These are phyloP conservation scores for Fraxinus xanthoxyloides DNA, from an alignment of 305 asterid genomes.

Conservation along the genomic window DNA sequence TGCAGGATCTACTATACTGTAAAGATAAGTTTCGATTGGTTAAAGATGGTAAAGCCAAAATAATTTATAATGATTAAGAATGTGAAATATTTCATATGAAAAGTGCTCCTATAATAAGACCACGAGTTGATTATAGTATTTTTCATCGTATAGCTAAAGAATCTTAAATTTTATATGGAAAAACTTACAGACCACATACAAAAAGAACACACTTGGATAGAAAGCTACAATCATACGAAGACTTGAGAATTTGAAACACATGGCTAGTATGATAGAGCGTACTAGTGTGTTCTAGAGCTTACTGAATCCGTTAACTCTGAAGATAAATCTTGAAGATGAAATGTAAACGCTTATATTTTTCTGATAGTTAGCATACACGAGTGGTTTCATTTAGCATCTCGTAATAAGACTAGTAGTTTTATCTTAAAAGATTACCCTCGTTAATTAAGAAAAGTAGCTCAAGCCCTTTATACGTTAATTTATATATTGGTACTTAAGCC, in stretches of 20 bases:
- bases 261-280: background rate
- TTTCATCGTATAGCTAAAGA: background rate
- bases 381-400: background rate
- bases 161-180: background rate
- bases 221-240: background rate
- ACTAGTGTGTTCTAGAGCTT: background rate
- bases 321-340: background rate
- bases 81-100: no score
- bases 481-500: no score
- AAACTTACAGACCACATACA: background rate
- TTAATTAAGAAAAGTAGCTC: no score
- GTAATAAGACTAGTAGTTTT: background rate
- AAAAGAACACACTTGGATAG: background rate
- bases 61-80: background rate
- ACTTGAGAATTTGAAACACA: background rate
- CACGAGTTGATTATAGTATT: no score
- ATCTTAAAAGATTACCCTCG: no score
- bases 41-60: background rate
- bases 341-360: background rate
- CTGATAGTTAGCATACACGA: background rate
- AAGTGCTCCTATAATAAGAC: background rate
- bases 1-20: background rate
- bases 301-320: background rate
- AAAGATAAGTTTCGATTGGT: background rate
- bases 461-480: background rate